Conservation (phyloP, 805 yeast genomes). For the Wickerhamiella siamensis region DNA sequence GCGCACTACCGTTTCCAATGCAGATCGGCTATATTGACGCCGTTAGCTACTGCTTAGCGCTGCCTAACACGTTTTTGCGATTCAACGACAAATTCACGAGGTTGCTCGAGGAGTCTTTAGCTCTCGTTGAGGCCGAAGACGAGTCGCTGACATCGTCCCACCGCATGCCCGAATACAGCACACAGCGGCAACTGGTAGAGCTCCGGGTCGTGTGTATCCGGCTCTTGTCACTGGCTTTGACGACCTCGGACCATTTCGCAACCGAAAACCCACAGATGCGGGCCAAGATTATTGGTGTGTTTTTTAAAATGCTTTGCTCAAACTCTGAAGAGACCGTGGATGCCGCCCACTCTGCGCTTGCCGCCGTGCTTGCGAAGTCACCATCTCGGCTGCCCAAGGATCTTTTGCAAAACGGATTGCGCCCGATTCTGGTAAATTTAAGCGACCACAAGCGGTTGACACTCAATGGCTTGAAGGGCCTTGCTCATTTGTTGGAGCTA, state of each 20-base stretch:
- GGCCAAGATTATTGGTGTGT: constrained; percentile 77
- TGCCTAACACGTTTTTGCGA: constrained; percentile 67
- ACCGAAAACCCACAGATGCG: constrained; percentile 50
- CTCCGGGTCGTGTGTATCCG: constrained; percentile 81
- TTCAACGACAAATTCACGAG: constrained; percentile 84
- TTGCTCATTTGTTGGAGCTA: constrained; percentile 72
- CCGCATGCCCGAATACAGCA: constrained; percentile 69
- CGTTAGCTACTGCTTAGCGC: constrained; percentile 73
- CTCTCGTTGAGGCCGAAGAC: constrained; percentile 94
- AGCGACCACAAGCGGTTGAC: constrained; percentile 88
- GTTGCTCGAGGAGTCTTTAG: constrained; percentile 75
- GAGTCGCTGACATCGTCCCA: constrained; percentile 84
- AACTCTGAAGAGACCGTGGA: constrained; percentile 75
- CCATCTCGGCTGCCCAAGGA: constrained; percentile 78
- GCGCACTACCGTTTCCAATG: constrained; percentile 97
- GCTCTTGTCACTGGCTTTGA: constrained; percentile 66
- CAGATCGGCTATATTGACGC: constrained; percentile 98
- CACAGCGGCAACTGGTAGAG: constrained; percentile 76
- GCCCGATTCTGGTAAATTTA: constrained; percentile 90
- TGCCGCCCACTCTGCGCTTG: constrained; percentile 84
- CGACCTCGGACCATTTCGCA: constrained; percentile 58
- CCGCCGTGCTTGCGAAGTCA: constrained; percentile 69
- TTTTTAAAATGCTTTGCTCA: constrained; percentile 82
- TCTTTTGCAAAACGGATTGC: constrained; percentile 79
- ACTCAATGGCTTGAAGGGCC: constrained; percentile 78